Percentiles rank a stretch among this genome's conserved stretches.
These are phyloP conservation scores for Globisporangium irregulare DNA, from an alignment of 352 stramenopile species.

Conservation along the genomic window DNA sequence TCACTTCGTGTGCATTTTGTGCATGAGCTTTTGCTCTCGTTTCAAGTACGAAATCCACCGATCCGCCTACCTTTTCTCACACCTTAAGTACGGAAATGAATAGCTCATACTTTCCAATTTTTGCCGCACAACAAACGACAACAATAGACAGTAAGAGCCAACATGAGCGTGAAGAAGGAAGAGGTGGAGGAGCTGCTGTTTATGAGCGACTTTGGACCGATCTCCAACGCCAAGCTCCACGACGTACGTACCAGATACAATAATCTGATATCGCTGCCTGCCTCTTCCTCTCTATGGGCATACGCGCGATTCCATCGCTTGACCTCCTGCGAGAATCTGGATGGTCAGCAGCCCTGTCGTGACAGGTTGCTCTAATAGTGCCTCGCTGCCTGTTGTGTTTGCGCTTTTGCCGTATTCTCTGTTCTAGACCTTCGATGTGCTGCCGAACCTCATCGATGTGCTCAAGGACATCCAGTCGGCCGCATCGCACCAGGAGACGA, in stretches of 20 bases:
- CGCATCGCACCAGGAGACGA: conserved; percentile 72
- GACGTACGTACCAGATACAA: conserved; percentile 31
- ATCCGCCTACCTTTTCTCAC: background rate
- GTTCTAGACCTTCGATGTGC: conserved; percentile 66
- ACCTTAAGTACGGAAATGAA: conserved; percentile 2
- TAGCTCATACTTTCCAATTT: conserved; percentile 6
- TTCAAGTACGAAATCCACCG: background rate
- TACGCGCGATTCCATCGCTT: too few species aligned
- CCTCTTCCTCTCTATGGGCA: background rate
- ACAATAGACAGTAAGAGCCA: background rate
- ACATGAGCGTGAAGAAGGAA: conserved; percentile 32
- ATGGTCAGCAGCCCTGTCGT: background rate
- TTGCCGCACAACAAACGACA: background rate
- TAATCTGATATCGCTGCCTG: too few species aligned
- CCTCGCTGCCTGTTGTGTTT: background rate
- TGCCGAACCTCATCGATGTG: conserved; percentile 82
- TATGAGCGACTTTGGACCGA: conserved; percentile 34
- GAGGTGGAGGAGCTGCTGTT: conserved; percentile 34
- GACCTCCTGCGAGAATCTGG: too few species aligned
- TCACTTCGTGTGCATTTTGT: background rate
- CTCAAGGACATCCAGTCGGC: conserved; percentile 81
- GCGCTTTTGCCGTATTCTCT: background rate
- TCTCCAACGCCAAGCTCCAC: conserved; percentile 69
- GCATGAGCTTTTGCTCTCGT: background rate
- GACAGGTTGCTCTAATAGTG: background rate